Evolutionary conservation across 176 grass and related monocot species (phyloP), one percentile per base, ranked within the genome.

Genomic region (Eremochloa ophiuroides): DNA sequence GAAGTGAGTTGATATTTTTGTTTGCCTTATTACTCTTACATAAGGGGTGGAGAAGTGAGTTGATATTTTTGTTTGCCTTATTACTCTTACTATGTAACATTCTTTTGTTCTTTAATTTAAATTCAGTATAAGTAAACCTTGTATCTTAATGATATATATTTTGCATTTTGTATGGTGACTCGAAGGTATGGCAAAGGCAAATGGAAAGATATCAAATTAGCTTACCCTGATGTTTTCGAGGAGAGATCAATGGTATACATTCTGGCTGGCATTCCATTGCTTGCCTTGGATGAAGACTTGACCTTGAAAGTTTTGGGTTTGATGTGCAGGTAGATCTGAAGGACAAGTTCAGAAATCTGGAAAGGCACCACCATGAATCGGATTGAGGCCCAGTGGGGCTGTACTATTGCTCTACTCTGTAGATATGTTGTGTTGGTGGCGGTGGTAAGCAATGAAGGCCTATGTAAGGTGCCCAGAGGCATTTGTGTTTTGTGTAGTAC

Each of bases 141-240:
- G 20, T n/a, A 34, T 11, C 31, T 18, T 83, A 34, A n/a, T 68
- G 14, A 11, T 16, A 55, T n/a, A n/a, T 78, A 29, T 37, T 27
- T 20, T 26, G 20, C 8, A 20, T 75, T 22, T n/a, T 48, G 1
- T 44, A 43, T 85, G 55, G 35, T 64, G 33, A 44, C 18, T 34
- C 18, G 33, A 69, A 89, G 87, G 76, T 76, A 89, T 50, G 82
- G 82, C 22, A 85, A 35, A 69, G 87, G 87, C 13, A 85, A 62
- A 4, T 89, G 87, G 87, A 89, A 84, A 51, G 71, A 85, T 23
- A 89, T 89, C 76, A 89, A 89, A n/a, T 39, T 70, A 20, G 87
- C 87, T 4, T 89, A 89, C 42, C 81, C 87, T 42, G 50, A 39
- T 60, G 63, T 81, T 47, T 89, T 89, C 34, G 14, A 69, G 43